Conservation (phyloP, 805 yeast species). For the Maudiozyma bulderi region DNA sequence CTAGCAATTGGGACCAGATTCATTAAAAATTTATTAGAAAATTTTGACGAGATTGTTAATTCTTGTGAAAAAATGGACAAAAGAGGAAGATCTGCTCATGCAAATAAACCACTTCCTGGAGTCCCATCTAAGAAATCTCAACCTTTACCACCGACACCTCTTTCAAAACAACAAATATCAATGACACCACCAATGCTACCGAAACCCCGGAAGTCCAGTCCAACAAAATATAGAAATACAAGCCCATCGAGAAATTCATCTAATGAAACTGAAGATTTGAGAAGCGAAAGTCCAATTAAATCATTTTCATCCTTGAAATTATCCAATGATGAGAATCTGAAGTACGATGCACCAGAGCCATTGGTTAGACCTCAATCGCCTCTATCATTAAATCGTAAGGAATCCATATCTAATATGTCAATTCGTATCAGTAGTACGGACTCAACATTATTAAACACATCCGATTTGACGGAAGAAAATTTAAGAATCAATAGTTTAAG, state of each 20-base stretch:
- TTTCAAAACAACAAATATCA: not conserved
- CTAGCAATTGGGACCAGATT: constrained; percentile 44
- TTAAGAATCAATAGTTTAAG: not conserved
- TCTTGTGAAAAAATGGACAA: constrained; percentile 6
- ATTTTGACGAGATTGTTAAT: constrained; percentile 35
- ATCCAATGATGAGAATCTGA: constrained; percentile 1
- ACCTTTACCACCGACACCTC: not conserved
- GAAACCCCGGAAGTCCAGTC: constrained; percentile 21
- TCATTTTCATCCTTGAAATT: constrained; percentile 5
- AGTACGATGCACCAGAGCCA: not conserved
- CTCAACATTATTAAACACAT: constrained; percentile 5
- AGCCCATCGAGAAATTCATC: constrained; percentile 6
- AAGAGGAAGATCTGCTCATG: constrained; percentile 4
- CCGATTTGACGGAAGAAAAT: constrained; percentile 2
- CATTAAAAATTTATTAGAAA: constrained; percentile 41
- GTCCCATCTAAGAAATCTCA: not conserved
- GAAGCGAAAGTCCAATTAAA: constrained; percentile 7
- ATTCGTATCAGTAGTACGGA: constrained; percentile 13
- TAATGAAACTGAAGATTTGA: not conserved
- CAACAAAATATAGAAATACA: constrained; percentile 10
- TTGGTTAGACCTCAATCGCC: constrained; percentile 12
- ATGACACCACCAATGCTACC: constrained; percentile 16
- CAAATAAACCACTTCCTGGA: not conserved
- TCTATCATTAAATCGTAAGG: not conserved
- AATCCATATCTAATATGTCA: constrained; percentile 7